Evolutionary conservation across 371 early-diverging fungal species (phyloP).

Genomic region (Rhizomucor miehei): DNA sequence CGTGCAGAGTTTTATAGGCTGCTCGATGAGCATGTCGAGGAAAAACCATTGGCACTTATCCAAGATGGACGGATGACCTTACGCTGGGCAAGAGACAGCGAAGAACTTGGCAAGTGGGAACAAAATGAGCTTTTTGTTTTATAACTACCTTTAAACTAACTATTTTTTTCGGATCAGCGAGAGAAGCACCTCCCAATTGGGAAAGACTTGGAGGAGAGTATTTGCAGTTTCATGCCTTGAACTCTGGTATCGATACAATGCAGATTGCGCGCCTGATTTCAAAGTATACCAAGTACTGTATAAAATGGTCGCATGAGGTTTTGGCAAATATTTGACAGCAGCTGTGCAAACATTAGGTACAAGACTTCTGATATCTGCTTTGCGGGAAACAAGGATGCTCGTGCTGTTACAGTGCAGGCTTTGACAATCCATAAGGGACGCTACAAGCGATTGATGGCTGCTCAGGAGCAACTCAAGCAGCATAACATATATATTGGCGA

Average conservation of each 20-base stretch:
- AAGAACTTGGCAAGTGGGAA: too few relatives aligned
- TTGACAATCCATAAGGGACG: conserved; percentile 71
- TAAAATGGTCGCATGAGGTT: too few relatives aligned
- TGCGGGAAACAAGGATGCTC: conserved; percentile 99
- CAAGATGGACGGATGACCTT: conserved; percentile 29
- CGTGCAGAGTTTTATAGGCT: conserved; percentile 27
- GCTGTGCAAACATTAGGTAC: not conserved
- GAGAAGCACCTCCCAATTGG: conserved; percentile 14
- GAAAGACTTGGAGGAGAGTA: conserved; percentile 66
- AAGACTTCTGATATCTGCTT: conserved; percentile 62
- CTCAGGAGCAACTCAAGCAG: conserved; percentile 49
- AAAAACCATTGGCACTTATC: conserved; percentile 10
- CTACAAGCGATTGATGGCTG: conserved; percentile 54
- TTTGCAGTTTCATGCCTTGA: conserved; percentile 81
- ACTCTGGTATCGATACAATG: conserved; percentile 90
- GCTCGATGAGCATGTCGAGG: conserved; percentile 22
- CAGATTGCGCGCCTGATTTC: conserved; percentile 69
- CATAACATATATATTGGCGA: conserved; percentile 73
- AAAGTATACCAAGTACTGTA: conserved; percentile 34
- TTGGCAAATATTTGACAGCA: too few relatives aligned
- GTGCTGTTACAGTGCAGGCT: conserved; percentile 92
- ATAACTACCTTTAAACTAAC: too few relatives aligned
- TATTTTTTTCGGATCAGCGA: too few relatives aligned
- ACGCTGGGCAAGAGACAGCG: conserved; percentile 25
- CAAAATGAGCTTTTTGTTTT: too few relatives aligned